phyloP scores from a whole-genome alignment of 2,329 filamentous ascomycete genomes.

The Tolypocladium guangdongense region DNA sequence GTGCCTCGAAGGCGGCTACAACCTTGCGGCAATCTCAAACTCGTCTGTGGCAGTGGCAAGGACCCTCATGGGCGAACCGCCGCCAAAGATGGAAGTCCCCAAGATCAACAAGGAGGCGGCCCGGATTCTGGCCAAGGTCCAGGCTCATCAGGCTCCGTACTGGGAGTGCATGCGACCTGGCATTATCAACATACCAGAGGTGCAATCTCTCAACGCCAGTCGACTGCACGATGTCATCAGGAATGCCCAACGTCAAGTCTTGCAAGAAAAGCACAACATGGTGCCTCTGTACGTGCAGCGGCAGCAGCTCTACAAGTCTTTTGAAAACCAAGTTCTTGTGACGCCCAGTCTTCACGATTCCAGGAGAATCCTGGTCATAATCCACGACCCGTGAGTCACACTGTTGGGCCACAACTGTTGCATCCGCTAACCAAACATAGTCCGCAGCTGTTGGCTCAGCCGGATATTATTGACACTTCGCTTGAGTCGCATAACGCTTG shows the following conservation, averaged over 20 bases:
- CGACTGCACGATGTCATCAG: slow-evolving; percentile 74
- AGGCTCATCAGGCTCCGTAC: slow-evolving; percentile 53
- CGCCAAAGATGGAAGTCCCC: slow-evolving; percentile 47
- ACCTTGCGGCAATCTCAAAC: slow-evolving; percentile 81
- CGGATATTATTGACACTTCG: slow-evolving; percentile 58
- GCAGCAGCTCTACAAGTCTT: slow-evolving; percentile 60
- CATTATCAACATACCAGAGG: slow-evolving; percentile 41
- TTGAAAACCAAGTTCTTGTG: slow-evolving; percentile 77
- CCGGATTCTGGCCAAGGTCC: slow-evolving; percentile 45
- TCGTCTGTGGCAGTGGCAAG: slow-evolving; percentile 85
- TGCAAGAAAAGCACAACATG: slow-evolving; percentile 69
- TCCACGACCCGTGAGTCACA: slow-evolving; percentile 72
- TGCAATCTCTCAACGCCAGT: slow-evolving; percentile 42
- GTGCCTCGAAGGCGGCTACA: slow-evolving; percentile 93
- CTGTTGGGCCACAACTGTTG: not conserved
- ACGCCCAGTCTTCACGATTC: slow-evolving; percentile 59
- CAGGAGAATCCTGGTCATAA: slow-evolving; percentile 66
- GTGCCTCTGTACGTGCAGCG: slow-evolving; percentile 70
- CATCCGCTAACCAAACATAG: slow-evolving; percentile 20
- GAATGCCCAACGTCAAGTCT: slow-evolving; percentile 58
- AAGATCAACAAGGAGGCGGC: slow-evolving; percentile 47
- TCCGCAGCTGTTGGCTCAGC: slow-evolving; percentile 58
- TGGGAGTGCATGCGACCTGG: slow-evolving; percentile 83
- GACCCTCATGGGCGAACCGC: slow-evolving; percentile 92
- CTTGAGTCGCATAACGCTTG: slow-evolving; percentile 78